These are phyloP conservation scores for Ophiostoma piceae DNA, from an alignment of 2,329 filamentous ascomycete species.

Conservation along the genomic window DNA sequence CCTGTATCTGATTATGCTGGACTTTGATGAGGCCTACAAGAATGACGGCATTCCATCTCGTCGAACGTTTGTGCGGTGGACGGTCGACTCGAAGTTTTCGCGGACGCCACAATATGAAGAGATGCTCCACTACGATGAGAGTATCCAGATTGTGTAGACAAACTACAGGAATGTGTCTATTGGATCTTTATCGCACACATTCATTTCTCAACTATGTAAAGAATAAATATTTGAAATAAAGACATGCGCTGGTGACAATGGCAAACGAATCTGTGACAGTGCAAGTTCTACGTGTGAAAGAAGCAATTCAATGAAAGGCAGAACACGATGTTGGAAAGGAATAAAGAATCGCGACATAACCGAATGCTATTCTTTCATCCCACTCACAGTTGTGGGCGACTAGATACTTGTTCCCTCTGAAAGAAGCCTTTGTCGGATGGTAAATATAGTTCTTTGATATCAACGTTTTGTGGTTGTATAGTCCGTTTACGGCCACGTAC, in stretches of 20 bases:
- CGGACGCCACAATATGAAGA: neutral
- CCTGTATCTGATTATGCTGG: neutral
- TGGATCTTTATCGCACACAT: too few species aligned
- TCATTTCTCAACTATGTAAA: neutral
- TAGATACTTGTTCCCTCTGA: neutral
- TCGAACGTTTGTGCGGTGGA: neutral
- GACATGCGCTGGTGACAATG: neutral
- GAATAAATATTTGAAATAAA: neutral
- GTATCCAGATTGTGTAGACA: neutral
- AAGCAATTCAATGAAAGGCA: neutral
- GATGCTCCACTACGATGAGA: neutral
- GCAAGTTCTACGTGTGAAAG: neutral
- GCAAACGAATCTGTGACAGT: neutral
- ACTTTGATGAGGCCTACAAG: neutral
- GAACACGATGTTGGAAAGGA: neutral
- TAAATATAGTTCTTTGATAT: neutral
- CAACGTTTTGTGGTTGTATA: neutral
- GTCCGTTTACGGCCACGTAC: neutral
- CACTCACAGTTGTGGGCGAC: too few species aligned
- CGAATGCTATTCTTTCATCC: neutral
- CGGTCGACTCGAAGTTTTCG: neutral
- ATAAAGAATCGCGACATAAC: neutral
- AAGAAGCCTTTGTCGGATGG: neutral
- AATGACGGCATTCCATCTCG: neutral
- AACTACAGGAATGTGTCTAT: too few species aligned